Evolutionary conservation across 2,329 filamentous ascomycete genomes (phyloP).

Genomic region (Sclerotinia sclerotiorum): DNA sequence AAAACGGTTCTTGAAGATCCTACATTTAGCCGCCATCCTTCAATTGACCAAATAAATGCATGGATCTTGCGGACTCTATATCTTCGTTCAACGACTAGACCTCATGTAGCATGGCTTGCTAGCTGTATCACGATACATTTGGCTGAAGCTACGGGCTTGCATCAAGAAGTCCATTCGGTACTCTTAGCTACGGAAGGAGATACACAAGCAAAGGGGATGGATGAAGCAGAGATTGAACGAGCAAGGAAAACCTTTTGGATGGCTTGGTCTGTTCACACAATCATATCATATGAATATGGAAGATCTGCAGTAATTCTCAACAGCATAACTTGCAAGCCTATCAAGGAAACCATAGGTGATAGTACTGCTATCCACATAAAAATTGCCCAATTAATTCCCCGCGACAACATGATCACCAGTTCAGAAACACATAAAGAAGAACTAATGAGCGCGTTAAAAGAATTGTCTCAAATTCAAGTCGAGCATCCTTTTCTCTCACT

Average conservation of each 20-base stretch:
- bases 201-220: slow-evolving; percentile 10
- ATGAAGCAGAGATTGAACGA: slow-evolving; percentile 21
- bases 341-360: neutral
- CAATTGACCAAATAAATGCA: slow-evolving; percentile 31
- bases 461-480: slow-evolving; percentile 21
- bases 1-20: slow-evolving; percentile 33
- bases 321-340: slow-evolving; percentile 26
- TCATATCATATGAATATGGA: slow-evolving; percentile 30
- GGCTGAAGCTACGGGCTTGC: slow-evolving; percentile 38
- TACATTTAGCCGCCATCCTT: slow-evolving; percentile 22
- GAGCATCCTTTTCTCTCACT: slow-evolving; percentile 23
- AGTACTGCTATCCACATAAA: slow-evolving; percentile 22
- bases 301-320: slow-evolving; percentile 30
- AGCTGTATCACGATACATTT: slow-evolving; percentile 36
- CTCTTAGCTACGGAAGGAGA: slow-evolving; percentile 17
- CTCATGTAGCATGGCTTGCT: slow-evolving; percentile 37
- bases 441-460: neutral
- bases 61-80: slow-evolving; percentile 37
- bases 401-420: slow-evolving; percentile 17
- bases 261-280: slow-evolving; percentile 21
- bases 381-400: slow-evolving; percentile 26
- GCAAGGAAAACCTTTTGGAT: slow-evolving; percentile 23
- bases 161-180: slow-evolving; percentile 32
- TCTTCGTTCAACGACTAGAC: slow-evolving; percentile 36
- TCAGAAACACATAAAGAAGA: slow-evolving; percentile 1